phyloP scores from a whole-genome alignment of 306 rosid species.

The Betula pendula region DNA sequence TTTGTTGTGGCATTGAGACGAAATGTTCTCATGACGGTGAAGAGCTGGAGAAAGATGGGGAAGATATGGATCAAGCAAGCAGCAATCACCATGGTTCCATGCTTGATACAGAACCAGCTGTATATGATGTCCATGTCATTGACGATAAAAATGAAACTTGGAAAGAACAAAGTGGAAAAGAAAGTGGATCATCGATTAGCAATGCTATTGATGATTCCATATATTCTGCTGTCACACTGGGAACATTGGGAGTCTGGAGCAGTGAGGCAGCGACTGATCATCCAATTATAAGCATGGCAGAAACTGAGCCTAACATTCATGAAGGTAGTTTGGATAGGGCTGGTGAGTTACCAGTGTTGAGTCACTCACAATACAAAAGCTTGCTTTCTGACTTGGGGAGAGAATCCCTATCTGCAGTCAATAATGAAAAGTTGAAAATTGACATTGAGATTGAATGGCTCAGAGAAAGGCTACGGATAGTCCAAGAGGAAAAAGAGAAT shows the following conservation, averaged over 20 bases:
- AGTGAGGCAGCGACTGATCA: constrained; percentile 11
- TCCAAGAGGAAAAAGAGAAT: constrained; percentile 41
- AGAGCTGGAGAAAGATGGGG: constrained; percentile 29
- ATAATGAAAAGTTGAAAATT: constrained; percentile 41
- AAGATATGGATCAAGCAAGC: constrained; percentile 26
- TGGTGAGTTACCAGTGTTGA: constrained; percentile 1
- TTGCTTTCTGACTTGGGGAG: constrained; percentile 27
- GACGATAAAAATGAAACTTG: constrained; percentile 47
- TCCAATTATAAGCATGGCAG: constrained; percentile 22
- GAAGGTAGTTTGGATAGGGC: constrained; percentile 1
- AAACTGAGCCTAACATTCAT: constrained; percentile 7
- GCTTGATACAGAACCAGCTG: constrained; percentile 50
- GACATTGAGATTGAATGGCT: constrained; percentile 46
- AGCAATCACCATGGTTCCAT: constrained; percentile 22
- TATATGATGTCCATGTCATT: constrained; percentile 68
- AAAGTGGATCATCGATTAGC: constrained; percentile 27
- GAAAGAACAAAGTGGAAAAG: constrained; percentile 36
- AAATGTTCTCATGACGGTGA: constrained; percentile 25
- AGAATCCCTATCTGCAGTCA: constrained; percentile 35
- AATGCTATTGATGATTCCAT: constrained; percentile 30
- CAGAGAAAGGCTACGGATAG: constrained; percentile 41
- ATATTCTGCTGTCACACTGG: constrained; percentile 22
- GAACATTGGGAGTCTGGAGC: constrained; percentile 23
- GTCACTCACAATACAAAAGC: constrained; percentile 25
- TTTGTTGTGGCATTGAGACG: constrained; percentile 19